Conservation (phyloP, 2,329 filamentous ascomycete species). For the Epichloe aotearoae region DNA sequence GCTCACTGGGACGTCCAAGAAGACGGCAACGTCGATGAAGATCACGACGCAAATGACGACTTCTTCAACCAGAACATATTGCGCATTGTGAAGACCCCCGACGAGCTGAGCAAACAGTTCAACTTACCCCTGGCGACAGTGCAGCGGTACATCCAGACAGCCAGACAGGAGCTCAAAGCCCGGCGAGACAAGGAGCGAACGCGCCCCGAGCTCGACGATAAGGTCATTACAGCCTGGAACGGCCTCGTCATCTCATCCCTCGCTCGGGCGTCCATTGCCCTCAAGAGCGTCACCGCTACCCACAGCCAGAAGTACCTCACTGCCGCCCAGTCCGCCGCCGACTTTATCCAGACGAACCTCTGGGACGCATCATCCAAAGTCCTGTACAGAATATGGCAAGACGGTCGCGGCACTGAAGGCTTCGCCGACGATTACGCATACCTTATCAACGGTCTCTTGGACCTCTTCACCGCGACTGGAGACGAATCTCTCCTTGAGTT, state of each 20-base stretch:
- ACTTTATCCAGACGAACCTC: slow-evolving; percentile 60
- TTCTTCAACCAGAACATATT: slow-evolving; percentile 91
- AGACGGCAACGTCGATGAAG: slow-evolving; percentile 73
- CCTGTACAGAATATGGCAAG: slow-evolving; percentile 63
- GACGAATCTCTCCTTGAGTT: slow-evolving; percentile 65
- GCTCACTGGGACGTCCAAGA: slow-evolving; percentile 73
- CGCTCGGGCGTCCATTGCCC: slow-evolving; percentile 56
- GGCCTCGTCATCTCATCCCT: slow-evolving; percentile 76
- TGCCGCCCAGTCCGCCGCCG: slow-evolving; percentile 54
- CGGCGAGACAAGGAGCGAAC: slow-evolving; percentile 64
- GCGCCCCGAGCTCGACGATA: slow-evolving; percentile 70
- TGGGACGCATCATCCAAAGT: slow-evolving; percentile 51
- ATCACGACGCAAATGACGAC: slow-evolving; percentile 82
- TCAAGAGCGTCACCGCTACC: slow-evolving; percentile 46
- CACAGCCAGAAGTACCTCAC: slow-evolving; percentile 47
- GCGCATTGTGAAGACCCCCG: slow-evolving; percentile 52
- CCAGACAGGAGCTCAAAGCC: slow-evolving; percentile 53
- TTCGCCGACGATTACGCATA: slow-evolving; percentile 96
- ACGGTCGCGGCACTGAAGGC: slow-evolving; percentile 49
- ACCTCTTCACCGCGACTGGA: slow-evolving; percentile 72
- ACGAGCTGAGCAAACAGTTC: slow-evolving; percentile 62
- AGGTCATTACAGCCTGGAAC: slow-evolving; percentile 79
- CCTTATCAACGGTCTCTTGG: slow-evolving; percentile 66
- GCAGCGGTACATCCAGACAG: slow-evolving; percentile 49
- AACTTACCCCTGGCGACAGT: slow-evolving; percentile 58